Conservation (phyloP, 192 early-diverging fungal genomes). For the Linnemannia elongata region DNA sequence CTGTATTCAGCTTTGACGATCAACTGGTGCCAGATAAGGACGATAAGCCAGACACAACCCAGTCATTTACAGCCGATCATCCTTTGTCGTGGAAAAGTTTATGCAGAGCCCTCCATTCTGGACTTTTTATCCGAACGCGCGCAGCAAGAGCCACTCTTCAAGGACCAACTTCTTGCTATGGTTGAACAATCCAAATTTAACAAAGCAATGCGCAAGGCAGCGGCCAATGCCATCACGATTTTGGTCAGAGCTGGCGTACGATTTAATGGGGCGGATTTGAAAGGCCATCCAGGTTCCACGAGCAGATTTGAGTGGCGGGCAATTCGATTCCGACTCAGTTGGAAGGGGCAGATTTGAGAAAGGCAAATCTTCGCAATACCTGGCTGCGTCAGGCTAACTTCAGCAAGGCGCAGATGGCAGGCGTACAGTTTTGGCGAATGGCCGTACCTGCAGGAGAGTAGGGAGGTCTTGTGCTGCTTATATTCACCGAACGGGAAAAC, state of each 20-base stretch:
- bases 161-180: neutral
- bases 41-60: neutral
- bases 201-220: constrained; percentile 15
- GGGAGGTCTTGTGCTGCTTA: neutral
- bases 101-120: constrained; percentile 13
- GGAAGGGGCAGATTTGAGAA: neutral
- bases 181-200: constrained; percentile 20
- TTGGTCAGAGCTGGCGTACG: constrained; percentile 12
- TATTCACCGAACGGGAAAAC: neutral
- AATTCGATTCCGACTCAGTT: neutral
- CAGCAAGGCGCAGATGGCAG: neutral
- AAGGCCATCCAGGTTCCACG: neutral
- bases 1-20: constrained; percentile 8
- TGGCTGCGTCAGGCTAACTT: neutral
- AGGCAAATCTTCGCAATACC: neutral
- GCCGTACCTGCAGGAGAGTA: neutral
- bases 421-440: neutral
- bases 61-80: neutral
- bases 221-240: constrained; percentile 35
- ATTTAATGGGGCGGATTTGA: neutral
- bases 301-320: neutral
- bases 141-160: neutral
- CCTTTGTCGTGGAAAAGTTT: neutral
- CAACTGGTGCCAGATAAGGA: too few species aligned
- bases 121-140: constrained; percentile 17